A percentile compares a stretch with the other conserved stretches of the same genome.
These are phyloP conservation scores for Nicotiana undulata DNA, from an alignment of 257 asterid genomes.

Conservation along the genomic window DNA sequence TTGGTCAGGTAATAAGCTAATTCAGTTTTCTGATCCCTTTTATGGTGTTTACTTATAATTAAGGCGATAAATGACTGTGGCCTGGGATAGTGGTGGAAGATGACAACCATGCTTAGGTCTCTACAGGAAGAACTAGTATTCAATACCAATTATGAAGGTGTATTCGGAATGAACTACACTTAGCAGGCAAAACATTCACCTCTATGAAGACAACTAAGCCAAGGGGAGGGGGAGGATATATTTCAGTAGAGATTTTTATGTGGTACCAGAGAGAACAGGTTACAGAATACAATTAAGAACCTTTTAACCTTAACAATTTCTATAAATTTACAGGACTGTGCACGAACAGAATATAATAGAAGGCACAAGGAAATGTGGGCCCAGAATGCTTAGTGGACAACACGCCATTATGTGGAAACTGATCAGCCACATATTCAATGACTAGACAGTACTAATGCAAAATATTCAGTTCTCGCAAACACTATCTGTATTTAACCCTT, in stretches of 20 bases:
- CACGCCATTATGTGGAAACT: background rate
- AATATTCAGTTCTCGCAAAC: slow-evolving; percentile 3
- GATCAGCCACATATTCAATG: background rate
- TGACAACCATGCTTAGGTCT: background rate
- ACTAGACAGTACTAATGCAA: background rate
- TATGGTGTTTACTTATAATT: slow-evolving; percentile 1
- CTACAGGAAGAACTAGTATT: background rate
- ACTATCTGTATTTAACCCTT: background rate
- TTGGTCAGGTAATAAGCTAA: background rate
- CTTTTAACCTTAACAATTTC: background rate
- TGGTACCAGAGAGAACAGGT: background rate
- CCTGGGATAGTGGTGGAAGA: background rate
- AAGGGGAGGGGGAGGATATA: background rate
- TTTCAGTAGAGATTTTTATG: background rate
- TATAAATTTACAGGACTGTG: background rate
- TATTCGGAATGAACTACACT: background rate
- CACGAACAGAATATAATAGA: background rate
- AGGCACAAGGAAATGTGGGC: background rate
- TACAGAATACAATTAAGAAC: background rate
- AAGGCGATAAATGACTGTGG: background rate
- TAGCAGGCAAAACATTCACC: background rate
- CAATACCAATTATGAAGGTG: background rate
- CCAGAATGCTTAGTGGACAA: background rate
- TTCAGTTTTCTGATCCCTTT: background rate
- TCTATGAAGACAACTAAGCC: background rate